Percentiles rank a stretch among this genome's conserved stretches.
Evolutionary conservation across 2,329 filamentous ascomycete genomes (phyloP).

Genomic region (Lachnellula hyalina): DNA sequence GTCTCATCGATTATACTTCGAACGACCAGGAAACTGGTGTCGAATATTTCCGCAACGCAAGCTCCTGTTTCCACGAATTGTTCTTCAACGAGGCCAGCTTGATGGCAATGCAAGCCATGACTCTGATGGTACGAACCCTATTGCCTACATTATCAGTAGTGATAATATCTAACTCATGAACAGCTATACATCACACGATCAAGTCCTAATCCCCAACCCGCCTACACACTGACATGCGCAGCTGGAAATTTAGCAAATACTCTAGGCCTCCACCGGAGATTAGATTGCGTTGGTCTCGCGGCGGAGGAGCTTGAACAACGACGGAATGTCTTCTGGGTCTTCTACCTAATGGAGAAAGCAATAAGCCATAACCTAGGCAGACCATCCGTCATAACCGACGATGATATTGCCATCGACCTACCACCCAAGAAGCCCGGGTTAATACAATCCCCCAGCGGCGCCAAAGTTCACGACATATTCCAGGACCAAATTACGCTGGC

Average conservation of each 20-base stretch:
- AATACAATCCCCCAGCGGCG: slow-evolving; percentile 3
- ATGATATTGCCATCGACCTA: slow-evolving; percentile 24
- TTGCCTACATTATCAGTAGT: background rate
- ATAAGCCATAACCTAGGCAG: slow-evolving; percentile 16
- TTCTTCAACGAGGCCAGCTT: slow-evolving; percentile 18
- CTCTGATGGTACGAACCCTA: slow-evolving; percentile 12
- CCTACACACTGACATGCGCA: slow-evolving; percentile 15
- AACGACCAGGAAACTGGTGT: slow-evolving; percentile 7
- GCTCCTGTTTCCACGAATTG: slow-evolving; percentile 19
- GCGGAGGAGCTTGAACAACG: slow-evolving; percentile 17
- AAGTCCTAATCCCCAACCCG: slow-evolving; percentile 17
- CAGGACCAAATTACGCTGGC: slow-evolving; percentile 13
- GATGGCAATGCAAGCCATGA: slow-evolving; percentile 23
- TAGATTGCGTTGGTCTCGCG: slow-evolving; percentile 13
- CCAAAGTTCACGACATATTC: slow-evolving; percentile 17
- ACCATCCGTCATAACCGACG: slow-evolving; percentile 24
- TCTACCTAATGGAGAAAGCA: slow-evolving; percentile 19
- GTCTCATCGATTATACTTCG: slow-evolving; percentile 15
- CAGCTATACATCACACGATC: slow-evolving; percentile 13
- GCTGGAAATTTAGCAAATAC: slow-evolving; percentile 16
- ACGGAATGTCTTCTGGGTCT: slow-evolving; percentile 25
- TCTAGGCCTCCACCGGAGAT: slow-evolving; percentile 22
- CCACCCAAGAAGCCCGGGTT: slow-evolving; percentile 13
- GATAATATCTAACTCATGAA: slow-evolving; percentile 6
- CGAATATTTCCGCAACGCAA: slow-evolving; percentile 22